These are phyloP conservation scores for Sclerotinia sclerotiorum DNA, from an alignment of 2,329 filamentous ascomycete species.

Conservation along the genomic window DNA sequence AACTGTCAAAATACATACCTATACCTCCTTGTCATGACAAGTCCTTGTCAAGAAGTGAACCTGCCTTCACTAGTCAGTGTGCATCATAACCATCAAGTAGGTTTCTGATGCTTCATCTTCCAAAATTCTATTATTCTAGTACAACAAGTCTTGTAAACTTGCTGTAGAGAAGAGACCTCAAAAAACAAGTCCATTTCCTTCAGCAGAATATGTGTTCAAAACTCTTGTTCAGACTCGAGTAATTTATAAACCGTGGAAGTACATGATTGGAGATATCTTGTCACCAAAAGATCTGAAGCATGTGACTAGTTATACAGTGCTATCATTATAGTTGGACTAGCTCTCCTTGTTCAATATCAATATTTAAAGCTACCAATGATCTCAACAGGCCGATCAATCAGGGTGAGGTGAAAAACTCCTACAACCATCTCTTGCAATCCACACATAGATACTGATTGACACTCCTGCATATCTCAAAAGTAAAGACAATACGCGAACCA, in stretches of 20 bases:
- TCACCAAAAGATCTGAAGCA: not conserved
- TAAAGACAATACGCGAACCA: not conserved
- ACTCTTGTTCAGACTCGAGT: no score
- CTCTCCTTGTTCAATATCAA: not conserved
- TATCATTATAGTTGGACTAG: no score
- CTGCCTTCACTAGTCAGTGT: not conserved
- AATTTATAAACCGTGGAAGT: not conserved
- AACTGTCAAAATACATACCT: not conserved
- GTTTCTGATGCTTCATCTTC: not conserved
- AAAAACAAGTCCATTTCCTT: not conserved
- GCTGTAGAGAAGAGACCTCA: not conserved
- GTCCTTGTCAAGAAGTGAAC: not conserved
- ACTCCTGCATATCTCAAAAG: not conserved
- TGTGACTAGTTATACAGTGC: no score
- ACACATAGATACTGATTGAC: not conserved
- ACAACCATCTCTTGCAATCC: not conserved
- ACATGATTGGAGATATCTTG: not conserved
- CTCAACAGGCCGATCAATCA: not conserved
- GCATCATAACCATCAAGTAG: not conserved
- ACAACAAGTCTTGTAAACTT: not conserved
- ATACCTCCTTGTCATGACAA: not conserved
- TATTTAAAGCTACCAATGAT: not conserved
- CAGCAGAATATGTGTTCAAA: no score
- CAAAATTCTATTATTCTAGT: not conserved
- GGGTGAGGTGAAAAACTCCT: not conserved